Percentiles rank a stretch among this genome's conserved stretches.
Conservation (phyloP, 1,139 yeast species). For the Entelexis sorbosivorans region DNA sequence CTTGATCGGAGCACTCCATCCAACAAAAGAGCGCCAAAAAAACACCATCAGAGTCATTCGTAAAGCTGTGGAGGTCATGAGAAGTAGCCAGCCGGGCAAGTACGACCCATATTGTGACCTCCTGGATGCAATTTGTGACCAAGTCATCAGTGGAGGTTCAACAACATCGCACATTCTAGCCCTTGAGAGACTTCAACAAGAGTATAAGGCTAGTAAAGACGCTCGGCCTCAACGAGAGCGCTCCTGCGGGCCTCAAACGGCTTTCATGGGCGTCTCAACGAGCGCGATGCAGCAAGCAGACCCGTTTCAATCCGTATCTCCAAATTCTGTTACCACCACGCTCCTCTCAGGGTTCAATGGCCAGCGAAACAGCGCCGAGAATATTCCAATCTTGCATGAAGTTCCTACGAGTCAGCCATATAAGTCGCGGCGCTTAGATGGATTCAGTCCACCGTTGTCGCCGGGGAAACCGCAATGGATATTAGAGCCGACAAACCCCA, state of each 20-base stretch:
- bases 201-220: background rate
- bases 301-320: background rate
- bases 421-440: constrained; percentile 5
- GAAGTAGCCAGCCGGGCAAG: constrained; percentile 57
- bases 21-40: constrained; percentile 4
- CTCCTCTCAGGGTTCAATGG: background rate
- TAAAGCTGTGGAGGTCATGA: constrained; percentile 32
- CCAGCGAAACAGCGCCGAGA: background rate
- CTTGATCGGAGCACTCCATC: constrained; percentile 27
- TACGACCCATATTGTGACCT: constrained; percentile 53
- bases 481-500: background rate
- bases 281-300: background rate
- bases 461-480: background rate
- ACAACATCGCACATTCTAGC: background rate
- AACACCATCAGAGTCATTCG: constrained; percentile 1
- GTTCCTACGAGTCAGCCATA: constrained; percentile 6
- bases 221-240: background rate
- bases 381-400: constrained; percentile 24
- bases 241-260: background rate
- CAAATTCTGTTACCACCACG: background rate
- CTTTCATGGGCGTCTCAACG: background rate
- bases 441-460: constrained; percentile 1
- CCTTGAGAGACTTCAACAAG: constrained; percentile 1
- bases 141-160: background rate
- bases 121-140: constrained; percentile 41